These are phyloP conservation scores for Salix brachista DNA, from an alignment of 345 rosid genomes.

Conservation along the genomic window DNA sequence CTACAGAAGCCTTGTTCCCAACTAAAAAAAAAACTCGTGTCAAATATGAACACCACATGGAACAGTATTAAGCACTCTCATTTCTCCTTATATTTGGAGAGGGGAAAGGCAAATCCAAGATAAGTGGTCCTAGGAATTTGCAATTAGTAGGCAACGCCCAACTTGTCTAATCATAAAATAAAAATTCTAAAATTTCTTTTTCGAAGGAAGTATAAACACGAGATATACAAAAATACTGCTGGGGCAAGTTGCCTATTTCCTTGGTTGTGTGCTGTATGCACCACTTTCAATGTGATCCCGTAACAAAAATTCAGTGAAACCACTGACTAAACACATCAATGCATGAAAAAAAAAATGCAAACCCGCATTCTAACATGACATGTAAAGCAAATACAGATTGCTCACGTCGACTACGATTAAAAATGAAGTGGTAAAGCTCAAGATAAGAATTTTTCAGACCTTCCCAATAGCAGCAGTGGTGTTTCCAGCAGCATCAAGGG, in stretches of 20 bases:
- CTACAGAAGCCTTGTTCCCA: background rate
- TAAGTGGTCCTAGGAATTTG: background rate
- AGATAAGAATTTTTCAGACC: constrained; percentile 31
- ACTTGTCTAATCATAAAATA: background rate
- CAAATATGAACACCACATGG: background rate
- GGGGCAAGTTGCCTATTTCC: background rate
- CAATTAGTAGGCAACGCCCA: background rate
- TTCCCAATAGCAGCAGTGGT: constrained; percentile 84
- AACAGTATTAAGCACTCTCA: background rate
- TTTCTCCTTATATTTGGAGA: background rate
- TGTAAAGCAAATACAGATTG: background rate
- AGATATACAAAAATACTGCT: background rate
- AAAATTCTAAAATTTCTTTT: background rate
- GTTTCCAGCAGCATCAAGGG: constrained; percentile 87
- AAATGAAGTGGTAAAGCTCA: background rate
- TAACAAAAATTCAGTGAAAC: background rate
- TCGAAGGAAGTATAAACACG: background rate
- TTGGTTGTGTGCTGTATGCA: background rate
- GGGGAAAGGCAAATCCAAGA: background rate
- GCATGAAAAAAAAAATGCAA: background rate
- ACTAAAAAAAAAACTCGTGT: background rate
- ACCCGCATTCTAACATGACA: background rate
- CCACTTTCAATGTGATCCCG: background rate
- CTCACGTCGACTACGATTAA: background rate
- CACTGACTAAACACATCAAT: background rate